These are phyloP conservation scores for Eucalyptus melliodora DNA, from an alignment of 345 rosid genomes.

Conservation along the genomic window DNA sequence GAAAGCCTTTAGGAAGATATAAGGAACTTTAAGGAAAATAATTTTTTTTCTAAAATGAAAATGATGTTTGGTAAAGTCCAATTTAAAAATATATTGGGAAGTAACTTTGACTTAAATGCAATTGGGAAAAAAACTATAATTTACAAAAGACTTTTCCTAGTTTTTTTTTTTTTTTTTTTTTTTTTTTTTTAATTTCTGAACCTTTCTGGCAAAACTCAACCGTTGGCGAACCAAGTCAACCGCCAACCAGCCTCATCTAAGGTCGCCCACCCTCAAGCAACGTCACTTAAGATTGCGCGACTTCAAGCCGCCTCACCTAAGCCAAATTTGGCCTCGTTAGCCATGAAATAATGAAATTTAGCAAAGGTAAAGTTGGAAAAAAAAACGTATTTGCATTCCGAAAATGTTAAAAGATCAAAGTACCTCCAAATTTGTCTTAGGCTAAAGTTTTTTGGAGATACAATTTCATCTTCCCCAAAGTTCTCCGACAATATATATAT, in stretches of 20 bases:
- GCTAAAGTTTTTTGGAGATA: not conserved
- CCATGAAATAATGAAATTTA: not conserved
- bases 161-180: too few relatives aligned
- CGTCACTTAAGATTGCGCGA: fast-evolving
- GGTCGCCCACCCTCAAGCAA: not conserved
- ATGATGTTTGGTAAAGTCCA: too few relatives aligned
- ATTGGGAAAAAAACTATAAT: not conserved
- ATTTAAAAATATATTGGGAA: not conserved
- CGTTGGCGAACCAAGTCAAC: fast-evolving
- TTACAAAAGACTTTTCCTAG: not conserved
- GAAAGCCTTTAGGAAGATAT: too few relatives aligned
- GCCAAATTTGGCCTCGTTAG: not conserved
- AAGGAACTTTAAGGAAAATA: too few relatives aligned
- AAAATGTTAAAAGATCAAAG: not conserved
- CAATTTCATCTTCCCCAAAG: too few relatives aligned
- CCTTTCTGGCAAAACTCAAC: fast-evolving
- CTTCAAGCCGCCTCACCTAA: not conserved
- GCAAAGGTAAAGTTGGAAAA: fast-evolving
- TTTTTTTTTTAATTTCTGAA: fast-evolving
- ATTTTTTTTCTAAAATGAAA: too few relatives aligned
- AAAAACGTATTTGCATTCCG: not conserved
- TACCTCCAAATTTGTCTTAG: not conserved
- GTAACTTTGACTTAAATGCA: too few relatives aligned
- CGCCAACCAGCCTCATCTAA: fast-evolving
- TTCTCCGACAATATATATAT: too few relatives aligned